Evolutionary conservation across 2,329 filamentous ascomycete species (phyloP).

Genomic region (Ophiostoma ips): DNA sequence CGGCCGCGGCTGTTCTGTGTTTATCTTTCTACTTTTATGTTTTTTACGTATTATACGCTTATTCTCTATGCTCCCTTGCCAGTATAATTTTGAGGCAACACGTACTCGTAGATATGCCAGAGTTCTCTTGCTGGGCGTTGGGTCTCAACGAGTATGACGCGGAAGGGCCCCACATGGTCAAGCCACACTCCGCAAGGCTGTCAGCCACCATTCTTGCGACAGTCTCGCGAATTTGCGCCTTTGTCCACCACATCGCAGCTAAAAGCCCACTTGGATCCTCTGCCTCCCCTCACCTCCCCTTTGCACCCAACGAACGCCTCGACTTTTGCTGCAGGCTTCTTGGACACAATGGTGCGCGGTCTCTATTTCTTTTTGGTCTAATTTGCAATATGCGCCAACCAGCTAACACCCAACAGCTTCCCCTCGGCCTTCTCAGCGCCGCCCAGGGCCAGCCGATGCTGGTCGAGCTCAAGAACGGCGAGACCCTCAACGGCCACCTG

Average conservation of each 20-base stretch:
- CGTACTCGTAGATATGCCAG: too few relatives aligned
- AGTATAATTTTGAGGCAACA: too few relatives aligned
- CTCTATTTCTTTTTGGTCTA: background rate
- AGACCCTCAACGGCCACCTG: slow-evolving; percentile 91
- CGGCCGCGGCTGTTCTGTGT: background rate
- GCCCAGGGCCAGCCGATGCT: slow-evolving; percentile 97
- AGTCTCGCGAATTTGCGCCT: background rate
- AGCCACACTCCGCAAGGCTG: slow-evolving; percentile 9
- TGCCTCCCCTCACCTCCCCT: background rate
- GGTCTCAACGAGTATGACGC: too few relatives aligned
- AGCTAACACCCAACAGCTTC: slow-evolving; percentile 34
- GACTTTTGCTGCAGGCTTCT: slow-evolving; percentile 1
- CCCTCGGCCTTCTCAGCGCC: slow-evolving; percentile 76
- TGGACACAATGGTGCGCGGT: slow-evolving; percentile 6
- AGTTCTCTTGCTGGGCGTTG: too few relatives aligned
- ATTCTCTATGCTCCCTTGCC: too few relatives aligned
- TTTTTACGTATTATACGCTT: too few relatives aligned
- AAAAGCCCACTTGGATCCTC: background rate
- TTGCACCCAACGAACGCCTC: slow-evolving; percentile 6
- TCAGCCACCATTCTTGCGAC: slow-evolving; percentile 3
- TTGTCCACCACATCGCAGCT: background rate
- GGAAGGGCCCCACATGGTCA: background rate
- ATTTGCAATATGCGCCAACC: background rate
- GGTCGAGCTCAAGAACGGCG: slow-evolving; percentile 92
- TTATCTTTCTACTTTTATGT: too few relatives aligned